Percentiles rank a stretch among this genome's conserved stretches.
phyloP scores from a whole-genome alignment of 257 asterid genomes.

The Rhazya stricta region DNA sequence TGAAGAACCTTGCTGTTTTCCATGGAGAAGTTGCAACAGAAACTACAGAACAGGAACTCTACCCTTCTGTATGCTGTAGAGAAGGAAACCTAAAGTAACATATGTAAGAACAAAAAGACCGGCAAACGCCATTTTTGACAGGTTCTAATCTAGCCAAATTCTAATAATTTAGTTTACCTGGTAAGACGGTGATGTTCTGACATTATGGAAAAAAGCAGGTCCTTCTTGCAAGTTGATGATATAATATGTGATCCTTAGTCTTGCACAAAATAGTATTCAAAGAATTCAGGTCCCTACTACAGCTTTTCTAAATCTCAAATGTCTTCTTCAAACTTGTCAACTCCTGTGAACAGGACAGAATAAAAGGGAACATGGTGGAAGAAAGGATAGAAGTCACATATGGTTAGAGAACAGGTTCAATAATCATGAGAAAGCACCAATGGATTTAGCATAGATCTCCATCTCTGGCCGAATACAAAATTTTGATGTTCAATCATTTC shows the following conservation, averaged over 20 bases:
- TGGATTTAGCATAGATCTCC: too few relatives aligned
- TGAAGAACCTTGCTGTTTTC: conserved; percentile 48
- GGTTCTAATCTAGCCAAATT: background rate
- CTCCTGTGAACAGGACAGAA: too few relatives aligned
- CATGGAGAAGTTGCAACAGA: conserved; percentile 25
- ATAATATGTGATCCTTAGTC: background rate
- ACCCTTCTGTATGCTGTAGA: background rate
- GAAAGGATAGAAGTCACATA: too few relatives aligned
- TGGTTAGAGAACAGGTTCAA: too few relatives aligned
- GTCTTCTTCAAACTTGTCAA: background rate
- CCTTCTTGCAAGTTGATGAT: background rate
- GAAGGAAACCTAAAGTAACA: background rate
- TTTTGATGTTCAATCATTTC: too few relatives aligned
- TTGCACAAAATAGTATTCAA: background rate
- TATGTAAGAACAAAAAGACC: background rate
- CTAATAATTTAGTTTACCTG: background rate
- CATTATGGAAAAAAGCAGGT: too few relatives aligned
- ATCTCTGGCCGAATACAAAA: too few relatives aligned
- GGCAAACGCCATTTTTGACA: background rate
- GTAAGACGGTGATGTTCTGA: background rate
- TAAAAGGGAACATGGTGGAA: too few relatives aligned
- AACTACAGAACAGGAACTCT: background rate
- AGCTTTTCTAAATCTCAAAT: background rate
- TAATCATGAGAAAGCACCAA: too few relatives aligned
- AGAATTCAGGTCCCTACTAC: background rate